Conservation (phyloP, 257 asterid species). For the Osmanthus fragrans region DNA sequence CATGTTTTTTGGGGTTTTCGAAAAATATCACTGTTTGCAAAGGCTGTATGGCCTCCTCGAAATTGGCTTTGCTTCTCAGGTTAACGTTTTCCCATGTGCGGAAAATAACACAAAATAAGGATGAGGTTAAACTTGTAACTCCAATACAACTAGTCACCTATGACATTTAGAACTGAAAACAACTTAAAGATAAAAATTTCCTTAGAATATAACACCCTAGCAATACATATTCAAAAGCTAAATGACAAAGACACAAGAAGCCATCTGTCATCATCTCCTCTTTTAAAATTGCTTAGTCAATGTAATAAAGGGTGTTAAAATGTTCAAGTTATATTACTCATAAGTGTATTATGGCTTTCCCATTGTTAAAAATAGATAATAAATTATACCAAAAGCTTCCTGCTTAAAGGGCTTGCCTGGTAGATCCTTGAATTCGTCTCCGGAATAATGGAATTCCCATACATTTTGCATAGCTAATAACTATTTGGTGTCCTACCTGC, state of each 20-base stretch:
- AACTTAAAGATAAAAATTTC: neutral
- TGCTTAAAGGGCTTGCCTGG: slow-evolving; percentile 57
- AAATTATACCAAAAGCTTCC: slow-evolving; percentile 20
- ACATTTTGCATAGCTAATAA: slow-evolving; percentile 79
- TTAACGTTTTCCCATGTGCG: neutral
- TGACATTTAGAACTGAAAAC: neutral
- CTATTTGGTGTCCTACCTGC: slow-evolving; percentile 97
- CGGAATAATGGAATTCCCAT: slow-evolving; percentile 91
- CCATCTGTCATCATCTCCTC: neutral
- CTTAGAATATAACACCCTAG: neutral
- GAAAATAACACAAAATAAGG: neutral
- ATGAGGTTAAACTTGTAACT: neutral
- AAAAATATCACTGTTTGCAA: neutral
- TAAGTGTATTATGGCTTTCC: slow-evolving; percentile 9
- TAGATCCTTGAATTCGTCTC: slow-evolving; percentile 89
- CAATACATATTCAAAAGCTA: slow-evolving; percentile 1
- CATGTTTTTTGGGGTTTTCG: neutral
- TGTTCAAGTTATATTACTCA: neutral
- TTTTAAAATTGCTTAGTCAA: neutral
- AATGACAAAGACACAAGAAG: neutral
- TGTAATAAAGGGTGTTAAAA: neutral
- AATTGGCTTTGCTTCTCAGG: neutral
- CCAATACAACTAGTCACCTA: neutral
- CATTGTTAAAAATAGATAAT: neutral
- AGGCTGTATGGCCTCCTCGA: neutral